These are phyloP conservation scores for Trichocladium antarcticum DNA, from an alignment of 495 filamentous ascomycete genomes.

Conservation along the genomic window DNA sequence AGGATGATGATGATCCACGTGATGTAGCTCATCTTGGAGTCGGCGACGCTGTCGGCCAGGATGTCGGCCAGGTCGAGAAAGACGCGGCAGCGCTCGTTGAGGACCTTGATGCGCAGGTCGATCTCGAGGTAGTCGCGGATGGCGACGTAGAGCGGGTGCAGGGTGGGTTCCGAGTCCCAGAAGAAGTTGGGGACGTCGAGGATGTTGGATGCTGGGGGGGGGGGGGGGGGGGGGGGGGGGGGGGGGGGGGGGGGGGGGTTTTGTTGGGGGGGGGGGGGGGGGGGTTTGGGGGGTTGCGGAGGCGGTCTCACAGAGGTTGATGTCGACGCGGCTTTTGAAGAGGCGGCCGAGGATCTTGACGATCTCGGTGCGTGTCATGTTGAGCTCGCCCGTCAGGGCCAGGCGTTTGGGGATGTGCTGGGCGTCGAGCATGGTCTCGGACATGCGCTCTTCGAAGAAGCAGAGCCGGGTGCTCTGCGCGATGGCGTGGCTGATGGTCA, in stretches of 20 bases:
- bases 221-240: conserved; percentile 2
- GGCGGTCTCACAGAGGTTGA: conserved; percentile 76
- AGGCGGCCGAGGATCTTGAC: conserved; percentile 80
- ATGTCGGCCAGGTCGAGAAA: conserved; percentile 97
- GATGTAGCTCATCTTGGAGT: conserved; percentile 84
- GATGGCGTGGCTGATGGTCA: conserved; percentile 94
- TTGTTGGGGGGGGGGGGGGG: conserved; percentile 1
- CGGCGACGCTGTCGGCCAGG: conserved; percentile 78
- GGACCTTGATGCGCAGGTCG: conserved; percentile 80
- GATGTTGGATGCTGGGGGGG: conserved; percentile 69
- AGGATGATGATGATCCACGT: conserved; percentile 98
- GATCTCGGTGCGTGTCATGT: conserved; percentile 86
- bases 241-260: neutral
- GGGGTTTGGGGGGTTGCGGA: conserved; percentile 24
- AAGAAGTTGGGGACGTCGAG: conserved; percentile 98
- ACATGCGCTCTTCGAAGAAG: conserved; percentile 96
- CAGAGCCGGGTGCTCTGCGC: conserved; percentile 94
- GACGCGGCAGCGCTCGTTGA: conserved; percentile 93
- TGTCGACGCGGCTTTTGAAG: conserved; percentile 90
- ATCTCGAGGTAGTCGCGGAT: conserved; percentile 98
- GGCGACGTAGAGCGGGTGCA: conserved; percentile 88
- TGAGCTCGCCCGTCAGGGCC: conserved; percentile 78
- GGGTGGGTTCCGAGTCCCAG: conserved; percentile 91
- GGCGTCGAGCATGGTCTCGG: conserved; percentile 81
- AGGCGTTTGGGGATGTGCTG: conserved; percentile 83